phyloP scores from a whole-genome alignment of 83 land plant species.

The Diphasiastrum complanatum region DNA sequence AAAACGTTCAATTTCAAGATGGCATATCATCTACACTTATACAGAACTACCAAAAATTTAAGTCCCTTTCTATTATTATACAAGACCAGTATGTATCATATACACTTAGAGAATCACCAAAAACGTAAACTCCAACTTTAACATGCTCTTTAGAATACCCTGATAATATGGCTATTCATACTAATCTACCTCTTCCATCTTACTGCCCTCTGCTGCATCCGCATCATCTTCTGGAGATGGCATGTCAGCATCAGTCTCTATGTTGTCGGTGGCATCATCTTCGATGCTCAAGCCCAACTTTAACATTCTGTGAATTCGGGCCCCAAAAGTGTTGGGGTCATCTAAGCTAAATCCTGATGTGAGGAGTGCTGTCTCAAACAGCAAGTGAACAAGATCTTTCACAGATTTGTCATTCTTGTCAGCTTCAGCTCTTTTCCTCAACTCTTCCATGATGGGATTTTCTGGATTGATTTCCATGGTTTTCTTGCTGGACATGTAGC shows the following conservation, averaged over 20 bases:
- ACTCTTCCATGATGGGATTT: conserved; percentile 58
- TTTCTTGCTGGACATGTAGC: conserved; percentile 59
- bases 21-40: no score
- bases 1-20: no score
- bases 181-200: conserved; percentile 90
- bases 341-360: conserved; percentile 84
- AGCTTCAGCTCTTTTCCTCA: conserved; percentile 79
- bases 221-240: conserved; percentile 59
- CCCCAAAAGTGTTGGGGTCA: conserved; percentile 76
- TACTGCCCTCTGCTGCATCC: conserved; percentile 62
- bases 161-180: no score
- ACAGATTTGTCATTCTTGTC: conserved; percentile 87
- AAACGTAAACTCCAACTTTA: no score
- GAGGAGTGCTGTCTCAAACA: conserved; percentile 73
- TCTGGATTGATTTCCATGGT: conserved; percentile 62
- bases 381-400: conserved; percentile 70
- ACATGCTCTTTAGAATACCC: no score
- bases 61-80: no score
- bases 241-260: conserved; percentile 54
- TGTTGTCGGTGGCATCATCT: conserved; percentile 42
- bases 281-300: conserved; percentile 84
- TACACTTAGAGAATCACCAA: no score
- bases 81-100: no score
- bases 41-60: no score
- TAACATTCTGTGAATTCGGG: conserved; percentile 82